A percentile compares a stretch with the other conserved stretches of the same genome.
Conservation (phyloP, 768 basidiomycete species). For the Lactarius trivialis region DNA sequence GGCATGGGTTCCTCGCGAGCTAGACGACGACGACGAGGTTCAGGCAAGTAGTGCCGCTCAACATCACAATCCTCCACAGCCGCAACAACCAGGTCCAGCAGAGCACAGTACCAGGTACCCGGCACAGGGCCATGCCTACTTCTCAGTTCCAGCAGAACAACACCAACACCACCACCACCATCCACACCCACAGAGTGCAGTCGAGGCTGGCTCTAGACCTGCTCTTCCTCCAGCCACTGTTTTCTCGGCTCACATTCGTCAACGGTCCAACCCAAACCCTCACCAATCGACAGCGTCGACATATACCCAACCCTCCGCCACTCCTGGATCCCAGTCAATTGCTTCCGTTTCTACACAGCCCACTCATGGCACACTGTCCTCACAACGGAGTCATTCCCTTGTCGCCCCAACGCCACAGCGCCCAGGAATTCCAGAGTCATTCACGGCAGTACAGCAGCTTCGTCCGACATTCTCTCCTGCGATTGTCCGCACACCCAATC, state of each 20-base stretch:
- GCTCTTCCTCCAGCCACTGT: slow-evolving; percentile 14
- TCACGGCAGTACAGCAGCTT: slow-evolving; percentile 45
- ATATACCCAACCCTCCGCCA: slow-evolving; percentile 1
- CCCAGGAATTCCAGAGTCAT: slow-evolving; percentile 34
- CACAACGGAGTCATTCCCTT: slow-evolving; percentile 18
- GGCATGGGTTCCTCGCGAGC: slow-evolving; percentile 59
- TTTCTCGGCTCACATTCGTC: slow-evolving; percentile 21
- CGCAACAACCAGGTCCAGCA: slow-evolving; percentile 17
- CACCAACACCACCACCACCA: slow-evolving; percentile 7
- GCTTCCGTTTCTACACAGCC: slow-evolving; percentile 2
- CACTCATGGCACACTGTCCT: background rate
- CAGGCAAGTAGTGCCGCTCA: slow-evolving; percentile 13
- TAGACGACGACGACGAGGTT: slow-evolving; percentile 32
- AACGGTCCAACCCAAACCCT: slow-evolving; percentile 18
- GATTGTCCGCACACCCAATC: slow-evolving; percentile 61
- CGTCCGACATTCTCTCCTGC: slow-evolving; percentile 63
- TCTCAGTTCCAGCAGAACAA: slow-evolving; percentile 13
- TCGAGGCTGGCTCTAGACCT: slow-evolving; percentile 5
- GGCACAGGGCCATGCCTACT: slow-evolving; percentile 19
- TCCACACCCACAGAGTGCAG: background rate
- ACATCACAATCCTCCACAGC: slow-evolving; percentile 17
- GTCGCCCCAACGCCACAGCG: slow-evolving; percentile 24
- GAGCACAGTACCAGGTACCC: slow-evolving; percentile 9
- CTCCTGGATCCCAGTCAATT: background rate
- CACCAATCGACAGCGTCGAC: slow-evolving; percentile 13